Percentiles rank a stretch among this genome's conserved stretches.
Evolutionary conservation across 208 protist species (phyloP).

Genomic region (Trypanosoma vivax): DNA sequence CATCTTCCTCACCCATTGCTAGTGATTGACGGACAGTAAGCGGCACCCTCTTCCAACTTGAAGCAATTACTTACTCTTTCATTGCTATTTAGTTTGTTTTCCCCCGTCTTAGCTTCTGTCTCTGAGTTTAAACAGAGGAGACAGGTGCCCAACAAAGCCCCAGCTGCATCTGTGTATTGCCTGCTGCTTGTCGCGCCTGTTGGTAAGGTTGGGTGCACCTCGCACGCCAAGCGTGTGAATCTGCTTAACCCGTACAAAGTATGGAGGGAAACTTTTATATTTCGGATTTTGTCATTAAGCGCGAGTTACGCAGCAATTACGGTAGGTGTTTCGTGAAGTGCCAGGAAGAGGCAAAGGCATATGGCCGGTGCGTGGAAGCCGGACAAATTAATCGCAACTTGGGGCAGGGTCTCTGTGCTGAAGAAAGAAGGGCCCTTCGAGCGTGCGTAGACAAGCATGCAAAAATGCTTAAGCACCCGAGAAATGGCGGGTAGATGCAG

Average conservation of each 20-base stretch:
- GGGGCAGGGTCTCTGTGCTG: constrained; percentile 39
- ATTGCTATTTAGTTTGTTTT: no score
- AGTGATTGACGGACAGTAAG: no score
- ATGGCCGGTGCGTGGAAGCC: constrained; percentile 69
- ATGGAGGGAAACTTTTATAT: constrained; percentile 90
- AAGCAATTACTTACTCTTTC: no score
- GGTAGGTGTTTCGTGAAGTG: constrained; percentile 53
- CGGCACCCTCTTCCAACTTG: no score
- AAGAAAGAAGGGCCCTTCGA: constrained; percentile 49
- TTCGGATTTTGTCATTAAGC: constrained; percentile 59
- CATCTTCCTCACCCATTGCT: no score
- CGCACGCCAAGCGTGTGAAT: constrained; percentile 17
- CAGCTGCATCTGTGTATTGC: no score
- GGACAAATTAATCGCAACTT: constrained; percentile 70
- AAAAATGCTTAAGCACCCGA: constrained; percentile 16
- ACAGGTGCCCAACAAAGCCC: no score
- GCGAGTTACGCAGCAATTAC: constrained; percentile 48
- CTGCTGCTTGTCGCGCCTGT: no score
- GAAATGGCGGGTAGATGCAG: not conserved
- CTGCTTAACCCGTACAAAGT: not conserved
- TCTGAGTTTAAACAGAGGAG: no score
- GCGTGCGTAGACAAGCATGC: constrained; percentile 50
- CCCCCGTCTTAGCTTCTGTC: no score
- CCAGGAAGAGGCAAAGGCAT: constrained; percentile 34
- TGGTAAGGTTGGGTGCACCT: no score